A percentile compares a stretch with the other conserved stretches of the same genome.
phyloP scores from a whole-genome alignment of 2,329 filamentous ascomycete species.

The Aspergillus eucalypticola region DNA sequence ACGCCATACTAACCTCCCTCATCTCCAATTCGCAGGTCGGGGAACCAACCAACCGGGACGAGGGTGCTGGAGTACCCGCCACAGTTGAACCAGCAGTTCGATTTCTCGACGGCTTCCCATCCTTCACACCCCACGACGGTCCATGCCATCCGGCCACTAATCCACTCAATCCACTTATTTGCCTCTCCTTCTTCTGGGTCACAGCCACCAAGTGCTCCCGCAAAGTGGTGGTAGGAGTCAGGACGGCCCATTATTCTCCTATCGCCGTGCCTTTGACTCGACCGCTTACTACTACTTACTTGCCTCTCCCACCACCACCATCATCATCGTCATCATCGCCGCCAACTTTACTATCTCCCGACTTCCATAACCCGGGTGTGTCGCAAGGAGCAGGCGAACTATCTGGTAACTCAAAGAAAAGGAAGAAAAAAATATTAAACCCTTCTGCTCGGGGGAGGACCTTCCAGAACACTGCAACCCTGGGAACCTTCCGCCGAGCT shows the following conservation, averaged over 20 bases:
- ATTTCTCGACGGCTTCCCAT: neutral
- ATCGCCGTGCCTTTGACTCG: neutral
- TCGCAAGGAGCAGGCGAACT: neutral
- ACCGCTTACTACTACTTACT: neutral
- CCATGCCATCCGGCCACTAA: slow-evolving; percentile 4
- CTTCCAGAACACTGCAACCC: slow-evolving; percentile 1
- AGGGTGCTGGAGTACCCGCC: slow-evolving; percentile 4
- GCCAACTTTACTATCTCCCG: neutral
- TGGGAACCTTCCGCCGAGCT: slow-evolving; percentile 8
- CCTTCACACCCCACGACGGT: slow-evolving; percentile 1
- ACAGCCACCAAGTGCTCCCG: slow-evolving; percentile 1
- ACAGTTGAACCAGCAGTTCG: slow-evolving; percentile 6
- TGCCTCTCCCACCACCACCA: neutral
- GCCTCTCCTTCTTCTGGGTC: neutral
- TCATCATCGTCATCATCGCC: neutral
- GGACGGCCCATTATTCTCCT: neutral
- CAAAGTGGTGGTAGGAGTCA: neutral
- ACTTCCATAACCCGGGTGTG: neutral
- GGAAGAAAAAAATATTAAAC: neutral
- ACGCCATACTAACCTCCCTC: neutral
- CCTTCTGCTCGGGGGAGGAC: neutral
- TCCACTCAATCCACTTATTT: neutral
- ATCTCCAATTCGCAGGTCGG: neutral
- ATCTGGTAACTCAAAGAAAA: neutral
- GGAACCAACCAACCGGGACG: slow-evolving; percentile 2